phyloP scores from a whole-genome alignment of 768 basidiomycete species.

The Pleurotus pulmonarius region DNA sequence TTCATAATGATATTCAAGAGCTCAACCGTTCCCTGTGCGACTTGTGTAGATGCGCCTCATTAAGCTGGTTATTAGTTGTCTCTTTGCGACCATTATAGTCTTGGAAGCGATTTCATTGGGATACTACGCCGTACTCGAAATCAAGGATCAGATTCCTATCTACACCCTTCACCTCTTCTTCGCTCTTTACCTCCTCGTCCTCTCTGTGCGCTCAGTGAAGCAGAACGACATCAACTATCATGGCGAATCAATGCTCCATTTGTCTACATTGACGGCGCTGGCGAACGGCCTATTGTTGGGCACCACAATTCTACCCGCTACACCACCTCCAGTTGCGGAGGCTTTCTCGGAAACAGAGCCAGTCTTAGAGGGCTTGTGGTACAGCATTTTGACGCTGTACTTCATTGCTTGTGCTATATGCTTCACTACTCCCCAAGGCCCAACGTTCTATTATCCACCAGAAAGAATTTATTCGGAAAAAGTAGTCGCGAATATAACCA shows the following conservation, averaged over 20 bases:
- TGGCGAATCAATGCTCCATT: conserved; percentile 53
- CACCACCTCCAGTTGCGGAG: conserved; percentile 27
- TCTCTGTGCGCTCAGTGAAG: conserved; percentile 51
- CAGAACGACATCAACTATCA: conserved; percentile 37
- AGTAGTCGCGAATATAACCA: conserved; percentile 54
- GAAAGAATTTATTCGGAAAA: conserved; percentile 74
- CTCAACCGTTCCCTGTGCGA: too few species aligned
- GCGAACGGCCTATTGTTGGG: conserved; percentile 41
- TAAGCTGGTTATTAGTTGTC: conserved; percentile 47
- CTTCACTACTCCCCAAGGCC: conserved; percentile 68
- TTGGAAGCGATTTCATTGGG: conserved; percentile 55
- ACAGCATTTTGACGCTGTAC: conserved; percentile 48
- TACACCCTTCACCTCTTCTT: conserved; percentile 46
- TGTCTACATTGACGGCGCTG: conserved; percentile 51
- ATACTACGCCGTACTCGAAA: conserved; percentile 38
- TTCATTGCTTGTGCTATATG: conserved; percentile 32
- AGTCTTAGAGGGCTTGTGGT: conserved; percentile 41
- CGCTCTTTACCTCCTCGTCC: conserved; percentile 53
- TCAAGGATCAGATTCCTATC: conserved; percentile 28
- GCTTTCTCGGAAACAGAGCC: conserved; percentile 18
- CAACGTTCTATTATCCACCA: conserved; percentile 70
- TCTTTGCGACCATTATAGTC: conserved; percentile 43
- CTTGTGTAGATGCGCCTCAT: conserved; percentile 49
- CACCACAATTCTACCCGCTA: conserved; percentile 55
- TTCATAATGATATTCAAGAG: too few species aligned